Percentiles rank a stretch among this genome's conserved stretches.
These are phyloP conservation scores for Anisodus tanguticus DNA, from an alignment of 257 asterid genomes.

Conservation along the genomic window DNA sequence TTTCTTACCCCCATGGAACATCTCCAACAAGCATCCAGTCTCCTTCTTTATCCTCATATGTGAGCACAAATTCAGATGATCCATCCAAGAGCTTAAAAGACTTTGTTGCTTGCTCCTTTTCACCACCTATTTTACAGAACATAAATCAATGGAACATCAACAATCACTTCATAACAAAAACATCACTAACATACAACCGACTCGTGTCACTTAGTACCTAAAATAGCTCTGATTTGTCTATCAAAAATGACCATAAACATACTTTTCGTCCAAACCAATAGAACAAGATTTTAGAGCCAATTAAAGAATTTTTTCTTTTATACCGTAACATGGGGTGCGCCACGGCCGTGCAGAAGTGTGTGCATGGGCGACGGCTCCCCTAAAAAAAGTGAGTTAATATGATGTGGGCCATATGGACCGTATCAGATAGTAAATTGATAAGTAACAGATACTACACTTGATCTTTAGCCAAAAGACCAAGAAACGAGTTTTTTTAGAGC, in stretches of 20 bases:
- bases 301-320: neutral
- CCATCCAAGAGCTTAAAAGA: constrained; percentile 72
- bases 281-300: neutral
- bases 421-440: too few relatives aligned
- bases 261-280: neutral
- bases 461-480: too few relatives aligned
- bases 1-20: constrained; percentile 79
- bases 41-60: constrained; percentile 86
- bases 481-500: neutral
- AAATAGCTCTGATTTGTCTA: neutral
- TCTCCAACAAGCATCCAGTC: constrained; percentile 96
- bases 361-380: neutral
- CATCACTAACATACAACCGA: neutral
- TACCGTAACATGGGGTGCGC: neutral
- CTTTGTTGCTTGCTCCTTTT: constrained; percentile 52
- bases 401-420: too few relatives aligned
- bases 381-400: too few relatives aligned
- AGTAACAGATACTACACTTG: too few relatives aligned
- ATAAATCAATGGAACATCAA: constrained; percentile 20
- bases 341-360: neutral
- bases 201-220: neutral
- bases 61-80: constrained; percentile 80
- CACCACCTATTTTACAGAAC: constrained; percentile 47
- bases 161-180: neutral
- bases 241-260: neutral